These are phyloP conservation scores for Kluyveromyces wickerhamii DNA, from an alignment of 805 yeast genomes.

Conservation along the genomic window DNA sequence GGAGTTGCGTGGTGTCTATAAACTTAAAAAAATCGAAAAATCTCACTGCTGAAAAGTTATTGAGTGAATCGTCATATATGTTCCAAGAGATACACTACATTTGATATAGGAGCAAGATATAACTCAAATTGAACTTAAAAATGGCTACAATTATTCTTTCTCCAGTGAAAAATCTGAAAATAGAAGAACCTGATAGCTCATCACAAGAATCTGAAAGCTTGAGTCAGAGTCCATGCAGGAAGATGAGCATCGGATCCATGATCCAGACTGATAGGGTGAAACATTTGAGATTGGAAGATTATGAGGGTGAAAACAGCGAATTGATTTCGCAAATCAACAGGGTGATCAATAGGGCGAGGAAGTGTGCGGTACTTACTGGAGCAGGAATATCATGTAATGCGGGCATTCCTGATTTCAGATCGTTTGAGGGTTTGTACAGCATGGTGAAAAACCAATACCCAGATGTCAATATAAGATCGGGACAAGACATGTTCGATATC, in stretches of 20 bases:
- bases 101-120: no score
- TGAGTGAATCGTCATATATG: no score
- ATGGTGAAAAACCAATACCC: slow-evolving; percentile 59
- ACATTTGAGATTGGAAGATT: slow-evolving; percentile 2
- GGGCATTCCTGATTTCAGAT: slow-evolving; percentile 93
- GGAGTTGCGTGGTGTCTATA: no score
- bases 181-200: not conserved
- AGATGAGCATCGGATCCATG: slow-evolving; percentile 3
- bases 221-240: slow-evolving; percentile 1
- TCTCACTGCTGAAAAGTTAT: no score
- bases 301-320: not conserved
- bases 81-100: no score
- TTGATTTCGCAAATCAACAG: slow-evolving; percentile 21
- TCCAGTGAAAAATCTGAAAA: not conserved
- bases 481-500: slow-evolving; percentile 87
- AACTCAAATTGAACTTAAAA: no score
- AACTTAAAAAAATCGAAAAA: no score
- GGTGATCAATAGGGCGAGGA: slow-evolving; percentile 29
- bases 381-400: slow-evolving; percentile 97
- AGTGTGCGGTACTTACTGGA: slow-evolving; percentile 72
- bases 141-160: slow-evolving; percentile 1
- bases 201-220: slow-evolving; percentile 3
- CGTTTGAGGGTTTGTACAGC: slow-evolving; percentile 75
- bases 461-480: slow-evolving; percentile 49
- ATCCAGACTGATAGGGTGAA: slow-evolving; percentile 2